Percentiles rank a stretch among this genome's conserved stretches.
These are phyloP conservation scores for Cornus suecica DNA, from an alignment of 148 eudicot species.

Conservation along the genomic window DNA sequence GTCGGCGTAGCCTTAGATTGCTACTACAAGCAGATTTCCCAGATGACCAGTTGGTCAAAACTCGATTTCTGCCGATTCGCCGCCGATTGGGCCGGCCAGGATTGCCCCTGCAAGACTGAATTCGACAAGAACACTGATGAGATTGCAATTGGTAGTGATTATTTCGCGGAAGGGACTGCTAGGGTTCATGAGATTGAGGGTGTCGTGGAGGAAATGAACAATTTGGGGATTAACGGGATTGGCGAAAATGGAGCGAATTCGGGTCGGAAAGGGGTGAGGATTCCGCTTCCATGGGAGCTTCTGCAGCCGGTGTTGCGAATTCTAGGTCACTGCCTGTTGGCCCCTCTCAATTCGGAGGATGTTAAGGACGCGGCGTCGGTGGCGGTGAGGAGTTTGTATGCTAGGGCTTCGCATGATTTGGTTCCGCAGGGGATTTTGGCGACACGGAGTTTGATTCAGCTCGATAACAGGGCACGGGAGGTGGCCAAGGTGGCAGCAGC, in stretches of 20 bases:
- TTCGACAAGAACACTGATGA: conserved; percentile 20
- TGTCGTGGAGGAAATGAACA: conserved; percentile 20
- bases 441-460: conserved; percentile 69
- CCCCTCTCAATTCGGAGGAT: conserved; percentile 54
- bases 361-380: conserved; percentile 60
- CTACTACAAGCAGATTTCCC: conserved; percentile 67
- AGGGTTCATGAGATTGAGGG: conserved; percentile 15
- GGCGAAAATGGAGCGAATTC: conserved; percentile 8
- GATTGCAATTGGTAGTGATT: conserved; percentile 4
- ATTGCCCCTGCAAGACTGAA: conserved; percentile 62
- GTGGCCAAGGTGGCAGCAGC: conserved; percentile 38
- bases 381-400: conserved; percentile 68
- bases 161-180: conserved; percentile 9
- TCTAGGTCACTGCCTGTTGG: conserved; percentile 81
- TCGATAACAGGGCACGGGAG: conserved; percentile 59
- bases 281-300: conserved; percentile 89
- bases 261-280: conserved; percentile 31
- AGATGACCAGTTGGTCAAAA: conserved; percentile 87
- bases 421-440: conserved; percentile 86
- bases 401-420: conserved; percentile 85
- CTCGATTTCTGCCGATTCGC: conserved; percentile 65
- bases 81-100: conserved; percentile 73
- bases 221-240: conserved; percentile 16
- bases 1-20: conserved; percentile 75
- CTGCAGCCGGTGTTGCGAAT: conserved; percentile 80